Evolutionary conservation across 306 rosid species (phyloP), one percentile per base, ranked within the genome.

Genomic region (Mucuna pruriens): DNA sequence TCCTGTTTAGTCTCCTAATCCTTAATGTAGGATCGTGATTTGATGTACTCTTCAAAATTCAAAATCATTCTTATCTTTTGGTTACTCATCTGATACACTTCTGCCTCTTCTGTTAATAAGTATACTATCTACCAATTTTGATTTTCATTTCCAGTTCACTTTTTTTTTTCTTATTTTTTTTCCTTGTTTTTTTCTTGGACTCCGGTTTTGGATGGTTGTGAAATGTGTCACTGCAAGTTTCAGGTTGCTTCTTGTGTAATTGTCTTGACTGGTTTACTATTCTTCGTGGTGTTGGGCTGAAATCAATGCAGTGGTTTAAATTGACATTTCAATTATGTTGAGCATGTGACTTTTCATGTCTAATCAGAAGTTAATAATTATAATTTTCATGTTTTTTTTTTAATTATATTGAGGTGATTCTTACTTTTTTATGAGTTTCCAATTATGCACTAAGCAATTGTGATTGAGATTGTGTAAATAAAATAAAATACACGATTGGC

Each of bases 1-100:
- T 84, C 88, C 73, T 82, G 42, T 71, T 84, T 66, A 82, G 88
- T 89, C 86, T 86, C 77, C 64, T 62, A 81, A 55, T 83, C 79
- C 75, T 75, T 65, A 74, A 87, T 65, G 22, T 70, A 15, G 44
- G 84, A 84, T 83, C 61, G 16, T 64, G 45, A 81, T 60, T 75
- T 77, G 52, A 63, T 68, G 48, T 62, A 65, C 71, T 66, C 66
- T 64, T 57, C 19, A 71, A 77, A 83, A 75, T 38, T 40, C 15
- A 71, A 73, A 67, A 70, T 65, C 76, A 36, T 84, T 58, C 40
- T 74, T 40, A 31, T 74, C 80, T 71, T 80, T 55, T 23, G 17
- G 12, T 55, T 54, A 63, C 26, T 72, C 10, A 29, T 12, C 20
- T 82, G 66, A 54, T 49, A 39, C 20, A 40, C 57, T 80, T 75